phyloP scores from a whole-genome alignment of 345 rosid species.

The Gossypium sturtianum region DNA sequence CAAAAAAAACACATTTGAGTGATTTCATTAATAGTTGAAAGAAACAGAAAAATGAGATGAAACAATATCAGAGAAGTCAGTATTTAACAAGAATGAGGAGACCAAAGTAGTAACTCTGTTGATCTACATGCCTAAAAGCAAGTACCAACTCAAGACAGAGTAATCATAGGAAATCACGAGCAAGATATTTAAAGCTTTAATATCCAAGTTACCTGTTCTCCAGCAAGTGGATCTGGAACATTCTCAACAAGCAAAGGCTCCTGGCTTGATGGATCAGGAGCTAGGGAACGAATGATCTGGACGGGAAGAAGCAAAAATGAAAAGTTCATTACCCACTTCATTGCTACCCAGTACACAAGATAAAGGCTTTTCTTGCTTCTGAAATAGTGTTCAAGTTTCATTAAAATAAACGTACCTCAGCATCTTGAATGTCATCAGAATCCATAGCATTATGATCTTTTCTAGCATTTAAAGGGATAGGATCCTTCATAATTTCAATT shows the following conservation, averaged over 20 bases:
- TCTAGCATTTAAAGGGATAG: slow-evolving; percentile 56
- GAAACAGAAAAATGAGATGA: background rate
- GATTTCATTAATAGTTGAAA: background rate
- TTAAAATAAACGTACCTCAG: slow-evolving; percentile 43
- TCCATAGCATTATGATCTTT: slow-evolving; percentile 69
- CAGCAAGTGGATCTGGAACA: slow-evolving; percentile 77
- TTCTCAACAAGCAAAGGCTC: slow-evolving; percentile 78
- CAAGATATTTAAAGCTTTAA: background rate
- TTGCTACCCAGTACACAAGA: background rate
- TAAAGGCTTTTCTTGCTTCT: background rate
- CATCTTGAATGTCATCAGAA: slow-evolving; percentile 42
- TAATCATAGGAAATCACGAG: background rate
- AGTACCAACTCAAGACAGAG: background rate
- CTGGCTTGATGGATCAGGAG: slow-evolving; percentile 59
- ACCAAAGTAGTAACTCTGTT: background rate
- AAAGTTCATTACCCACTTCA: slow-evolving; percentile 1
- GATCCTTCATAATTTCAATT: slow-evolving; percentile 78
- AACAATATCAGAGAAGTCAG: background rate
- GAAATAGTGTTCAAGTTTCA: background rate
- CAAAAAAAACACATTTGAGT: background rate
- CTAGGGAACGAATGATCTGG: slow-evolving; percentile 56
- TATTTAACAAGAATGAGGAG: background rate
- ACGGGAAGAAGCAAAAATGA: background rate
- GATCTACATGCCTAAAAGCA: background rate
- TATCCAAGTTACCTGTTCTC: slow-evolving; percentile 68